Evolutionary conservation across 306 rosid species (phyloP), one percentile per base, ranked within the genome.

Genomic region (Prunus fruticosa): DNA sequence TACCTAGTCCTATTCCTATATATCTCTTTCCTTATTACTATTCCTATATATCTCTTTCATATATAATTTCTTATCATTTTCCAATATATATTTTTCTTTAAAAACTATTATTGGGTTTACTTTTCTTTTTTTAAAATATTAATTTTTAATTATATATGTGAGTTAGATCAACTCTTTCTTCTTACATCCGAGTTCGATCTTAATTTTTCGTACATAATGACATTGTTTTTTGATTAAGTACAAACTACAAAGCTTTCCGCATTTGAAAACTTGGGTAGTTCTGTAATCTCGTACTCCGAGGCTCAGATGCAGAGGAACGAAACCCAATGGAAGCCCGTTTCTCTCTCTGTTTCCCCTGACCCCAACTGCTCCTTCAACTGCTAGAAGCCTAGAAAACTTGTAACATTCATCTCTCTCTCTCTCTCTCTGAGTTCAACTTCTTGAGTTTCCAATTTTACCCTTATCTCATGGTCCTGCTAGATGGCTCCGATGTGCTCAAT

Each of bases 311-410:
- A 43, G 8, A 6, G 69, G 77, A 57, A 41, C 58, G 57, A 43
- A 43, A 25, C 77, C 53, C 68, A 16, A 56, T 32, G 72, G 45
- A 73, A 58, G 50, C 56, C 76, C 76, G 20, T 38, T 38, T 32
- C 38, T 32, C 38, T 13, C 67, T 27, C 46, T 60, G 60, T 46
- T 74, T 74, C 49, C 69, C 69, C 77, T 19, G 77, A 73, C 58
- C 27, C 58, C 69, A 74, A 74, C 77, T 61, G 77, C 77, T 74
- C 49, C 60, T 67, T 46, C 58, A 61, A 61, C 60, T 27, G 77
- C 61, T n/a, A 19, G 69, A 74, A 74, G 30, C 69, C 68, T 47
- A 25, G 28, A 73, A 18, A 27, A 22, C 34, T 56, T 20, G 76
- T 30, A 54, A 72, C 66, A 57, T 64, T 11, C 4, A 38, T 22